These are phyloP conservation scores for Mangifera indica DNA, from an alignment of 345 rosid genomes.

Conservation along the genomic window DNA sequence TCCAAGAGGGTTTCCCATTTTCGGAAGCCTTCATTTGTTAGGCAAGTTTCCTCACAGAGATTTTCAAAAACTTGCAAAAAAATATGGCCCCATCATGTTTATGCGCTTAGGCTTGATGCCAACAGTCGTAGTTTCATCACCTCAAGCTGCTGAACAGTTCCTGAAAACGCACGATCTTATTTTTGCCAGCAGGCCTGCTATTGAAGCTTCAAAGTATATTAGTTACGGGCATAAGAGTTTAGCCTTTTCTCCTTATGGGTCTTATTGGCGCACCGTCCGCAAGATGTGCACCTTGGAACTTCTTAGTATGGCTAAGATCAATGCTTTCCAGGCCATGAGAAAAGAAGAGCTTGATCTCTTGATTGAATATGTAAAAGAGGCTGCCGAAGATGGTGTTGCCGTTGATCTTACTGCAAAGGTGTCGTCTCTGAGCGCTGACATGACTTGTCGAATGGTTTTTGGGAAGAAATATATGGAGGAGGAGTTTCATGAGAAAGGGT, in stretches of 20 bases:
- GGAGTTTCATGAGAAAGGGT: constrained; percentile 30
- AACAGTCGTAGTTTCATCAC: constrained; percentile 32
- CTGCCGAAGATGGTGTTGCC: not conserved
- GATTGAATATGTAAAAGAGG: constrained; percentile 15
- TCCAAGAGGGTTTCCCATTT: constrained; percentile 33
- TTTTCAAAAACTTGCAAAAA: constrained; percentile 27
- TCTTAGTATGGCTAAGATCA: constrained; percentile 28
- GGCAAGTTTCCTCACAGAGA: constrained; percentile 39
- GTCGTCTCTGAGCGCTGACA: constrained; percentile 23
- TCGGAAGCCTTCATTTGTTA: constrained; percentile 35
- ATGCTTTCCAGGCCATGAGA: constrained; percentile 28
- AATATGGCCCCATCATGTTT: constrained; percentile 40
- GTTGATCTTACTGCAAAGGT: constrained; percentile 33
- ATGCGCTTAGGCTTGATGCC: constrained; percentile 26
- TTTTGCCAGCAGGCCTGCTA: constrained; percentile 31
- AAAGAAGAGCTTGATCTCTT: constrained; percentile 33
- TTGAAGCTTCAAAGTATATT: constrained; percentile 21
- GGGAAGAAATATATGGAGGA: constrained; percentile 40
- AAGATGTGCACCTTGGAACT: constrained; percentile 39
- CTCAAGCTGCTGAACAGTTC: constrained; percentile 32
- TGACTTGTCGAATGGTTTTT: constrained; percentile 44
- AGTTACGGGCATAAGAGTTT: constrained; percentile 22
- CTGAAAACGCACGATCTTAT: constrained; percentile 35
- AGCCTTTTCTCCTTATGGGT: constrained; percentile 20
- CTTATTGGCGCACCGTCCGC: constrained; percentile 37